Base-by-base conservation (phyloP, 2,329 filamentous ascomycete genomes). In the Xylariomycetidae sp. region DNA sequence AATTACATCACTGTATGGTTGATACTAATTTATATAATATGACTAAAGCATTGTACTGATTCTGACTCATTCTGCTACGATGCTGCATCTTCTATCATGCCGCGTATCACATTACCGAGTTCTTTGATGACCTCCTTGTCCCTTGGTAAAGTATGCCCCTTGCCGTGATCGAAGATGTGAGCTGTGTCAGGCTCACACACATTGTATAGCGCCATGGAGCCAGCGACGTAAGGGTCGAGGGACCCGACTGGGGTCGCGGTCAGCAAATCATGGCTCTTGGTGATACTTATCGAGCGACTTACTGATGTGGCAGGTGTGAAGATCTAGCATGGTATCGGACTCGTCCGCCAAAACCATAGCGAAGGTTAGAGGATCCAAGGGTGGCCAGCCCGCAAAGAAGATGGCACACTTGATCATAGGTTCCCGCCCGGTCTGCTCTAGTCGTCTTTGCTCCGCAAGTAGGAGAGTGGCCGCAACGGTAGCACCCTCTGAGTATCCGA, bases 101-200 rank as follows among this genome's bases (percentile, higher is more conserved):
- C 51, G 15, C 64, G 57, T 15, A 68, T 61, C 6, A 67, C 62
- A 33, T 67, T 60, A 6, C 62, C 62, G 11, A 74, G 51, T 42
- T 73, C 69, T 41, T 61, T 61, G 34, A 72, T 61, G 0, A 67
- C 69, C 11, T 58, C 60, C 34, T 61, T 62, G 35, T 75, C 71
- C 40, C 74, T 61, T 0, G 78, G 77, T 4, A 82, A 59, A 0
- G 74, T 80, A 48, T 82, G 78, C 0, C 77, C 78, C 46, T 80
- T 80, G 4, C 74, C 77, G 41, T 80, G 76, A 44, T 82, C 77
- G 40, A 81, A 81, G n/a, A 82, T 62, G 20, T 67, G 63, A 0
- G 76, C 76, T 2, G 60, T 69, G 37, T 81, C 76, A 1, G 67
- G 67, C 29, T 80, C 72, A 42, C 77, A 82, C 16, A 79, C 65